Base-by-base conservation (phyloP, 306 rosid genomes). In the Purshia tridentata region DNA sequence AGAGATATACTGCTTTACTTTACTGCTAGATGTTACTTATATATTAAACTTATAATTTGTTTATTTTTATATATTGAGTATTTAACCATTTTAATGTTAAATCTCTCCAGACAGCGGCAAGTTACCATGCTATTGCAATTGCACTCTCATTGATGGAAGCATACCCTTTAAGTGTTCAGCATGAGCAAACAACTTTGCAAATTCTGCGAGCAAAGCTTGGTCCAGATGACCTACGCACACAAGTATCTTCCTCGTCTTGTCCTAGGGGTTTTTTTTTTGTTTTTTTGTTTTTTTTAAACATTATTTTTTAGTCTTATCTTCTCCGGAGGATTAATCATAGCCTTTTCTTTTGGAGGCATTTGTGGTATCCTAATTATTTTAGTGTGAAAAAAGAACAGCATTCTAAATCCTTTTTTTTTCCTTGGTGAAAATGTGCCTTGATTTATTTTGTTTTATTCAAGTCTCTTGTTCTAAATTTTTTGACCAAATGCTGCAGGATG, bases 61-160 rank as follows among this genome's bases (percentile, higher is more conserved):
- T 69, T 54, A 41, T 72, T 48, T 22, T 54, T 64, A 8, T 29
- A 16, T 13, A 9, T 37, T 39, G 46, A 45, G 6, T 52, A 50
- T 29, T 47, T 39, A 70, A 22, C 53, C 52, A 39, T 77, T 80
- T 72, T 77, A 70, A 73, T 59, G 60, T 77, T 80, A 8, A 72
- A 80, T 69, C 40, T 63, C 70, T 88, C 80, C 92, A 95, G 99
- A 95, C 99, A 18, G 99, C 99, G 39, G 96, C 99, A 69, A 95
- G 98, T 81, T 95, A 95, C 84, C 99, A 95, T 49, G 99, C 99
- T 54, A 91, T 95, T 79, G 99, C 99, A 63, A 90, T 95, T 54
- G 96, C 99, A 37, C 99, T 91, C 61, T 95, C 99, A 9, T 85
- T 95, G 84, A 95, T 95, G 99, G 98, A 95, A 84, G 99, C 99